Evolutionary conservation across 495 filamentous ascomycete species (phyloP).

Genomic region (Penicillium odoratum): DNA sequence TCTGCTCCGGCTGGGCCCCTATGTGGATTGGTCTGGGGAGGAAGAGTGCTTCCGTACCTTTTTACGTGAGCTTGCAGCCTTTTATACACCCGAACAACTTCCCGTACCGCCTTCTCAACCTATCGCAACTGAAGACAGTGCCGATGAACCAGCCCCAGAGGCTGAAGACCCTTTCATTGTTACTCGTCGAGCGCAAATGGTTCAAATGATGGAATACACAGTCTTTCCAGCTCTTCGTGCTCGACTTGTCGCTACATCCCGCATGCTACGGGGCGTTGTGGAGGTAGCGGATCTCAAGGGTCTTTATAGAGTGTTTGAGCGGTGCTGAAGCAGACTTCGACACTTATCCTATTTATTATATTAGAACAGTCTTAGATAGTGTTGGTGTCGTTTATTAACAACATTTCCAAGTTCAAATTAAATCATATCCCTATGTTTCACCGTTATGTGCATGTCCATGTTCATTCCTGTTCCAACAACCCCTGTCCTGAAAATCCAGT

Average conservation of each 20-base stretch:
- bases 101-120: slow-evolving; percentile 50
- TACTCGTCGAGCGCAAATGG: slow-evolving; percentile 63
- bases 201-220: slow-evolving; percentile 72
- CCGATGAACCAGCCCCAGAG: neutral
- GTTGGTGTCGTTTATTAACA: neutral
- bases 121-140: slow-evolving; percentile 15
- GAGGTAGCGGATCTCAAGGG: slow-evolving; percentile 95
- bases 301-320: slow-evolving; percentile 94
- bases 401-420: neutral
- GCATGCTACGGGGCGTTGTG: slow-evolving; percentile 73
- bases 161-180: slow-evolving; percentile 53
- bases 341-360: neutral
- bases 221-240: slow-evolving; percentile 87
- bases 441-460: neutral
- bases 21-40: slow-evolving; percentile 84
- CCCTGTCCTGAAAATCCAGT: neutral
- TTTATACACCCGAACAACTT: slow-evolving; percentile 86
- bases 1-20: slow-evolving; percentile 82
- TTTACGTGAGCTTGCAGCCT: slow-evolving; percentile 81
- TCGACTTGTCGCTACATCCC: slow-evolving; percentile 78
- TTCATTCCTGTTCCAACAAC: neutral
- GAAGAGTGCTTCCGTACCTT: slow-evolving; percentile 85
- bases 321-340: slow-evolving; percentile 60
- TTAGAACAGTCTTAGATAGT: neutral
- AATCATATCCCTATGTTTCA: neutral